Conservation (phyloP, 2,329 filamentous ascomycete species). For the Boeremia exigua region DNA sequence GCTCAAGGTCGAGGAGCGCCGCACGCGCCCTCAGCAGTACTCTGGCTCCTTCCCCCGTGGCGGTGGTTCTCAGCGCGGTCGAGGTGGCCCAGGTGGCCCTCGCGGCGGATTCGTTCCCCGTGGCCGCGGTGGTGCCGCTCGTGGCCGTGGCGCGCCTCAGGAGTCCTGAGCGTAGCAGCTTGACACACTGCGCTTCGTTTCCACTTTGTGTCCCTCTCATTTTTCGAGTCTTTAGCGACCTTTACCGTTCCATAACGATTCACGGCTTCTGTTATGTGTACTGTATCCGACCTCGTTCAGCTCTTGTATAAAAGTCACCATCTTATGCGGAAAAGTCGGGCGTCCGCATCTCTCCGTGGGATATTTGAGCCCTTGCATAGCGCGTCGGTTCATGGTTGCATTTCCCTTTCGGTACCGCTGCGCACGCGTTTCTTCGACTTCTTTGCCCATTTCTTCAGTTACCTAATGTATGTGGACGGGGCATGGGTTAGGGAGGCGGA, state of each 20-base stretch:
- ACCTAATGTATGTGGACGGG: slow-evolving; percentile 38
- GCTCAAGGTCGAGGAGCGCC: slow-evolving; percentile 87
- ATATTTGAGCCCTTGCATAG: slow-evolving; percentile 47
- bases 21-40: slow-evolving; percentile 58
- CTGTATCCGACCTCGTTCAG: slow-evolving; percentile 43
- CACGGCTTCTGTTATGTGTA: slow-evolving; percentile 46
- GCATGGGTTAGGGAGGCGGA: slow-evolving; percentile 24
- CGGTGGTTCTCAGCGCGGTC: slow-evolving; percentile 59
- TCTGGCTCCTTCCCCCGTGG: slow-evolving; percentile 47
- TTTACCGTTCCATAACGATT: slow-evolving; percentile 42
- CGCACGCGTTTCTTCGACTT: slow-evolving; percentile 33
- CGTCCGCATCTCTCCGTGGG: slow-evolving; percentile 37
- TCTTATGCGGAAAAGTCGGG: slow-evolving; percentile 46
- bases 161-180: slow-evolving; percentile 37
- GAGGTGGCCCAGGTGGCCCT: slow-evolving; percentile 64
- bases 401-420: slow-evolving; percentile 36
- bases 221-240: slow-evolving; percentile 22
- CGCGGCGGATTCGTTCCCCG: slow-evolving; percentile 74
- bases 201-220: slow-evolving; percentile 15
- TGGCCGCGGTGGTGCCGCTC: slow-evolving; percentile 66
- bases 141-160: slow-evolving; percentile 57
- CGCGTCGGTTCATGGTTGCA: slow-evolving; percentile 45
- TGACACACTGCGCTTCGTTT: slow-evolving; percentile 5
- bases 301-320: slow-evolving; percentile 48
- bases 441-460: slow-evolving; percentile 33